Evolutionary conservation across 805 yeast species (phyloP).

Genomic region (Sugiyamaella marilandica): DNA sequence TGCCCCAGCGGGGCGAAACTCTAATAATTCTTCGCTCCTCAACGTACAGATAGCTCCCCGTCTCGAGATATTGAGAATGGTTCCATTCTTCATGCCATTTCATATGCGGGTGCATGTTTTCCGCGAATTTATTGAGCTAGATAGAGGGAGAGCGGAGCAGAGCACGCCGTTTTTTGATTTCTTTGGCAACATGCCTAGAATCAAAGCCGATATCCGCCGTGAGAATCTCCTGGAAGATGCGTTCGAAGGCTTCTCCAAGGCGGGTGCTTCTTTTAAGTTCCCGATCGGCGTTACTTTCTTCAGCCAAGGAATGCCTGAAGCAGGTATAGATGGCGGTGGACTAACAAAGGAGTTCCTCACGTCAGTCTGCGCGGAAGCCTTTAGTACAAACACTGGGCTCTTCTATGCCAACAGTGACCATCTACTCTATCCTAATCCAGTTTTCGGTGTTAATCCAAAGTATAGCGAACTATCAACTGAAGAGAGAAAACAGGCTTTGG

Average conservation of each 20-base stretch:
- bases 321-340: constrained; percentile 97
- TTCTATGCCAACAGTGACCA: constrained; percentile 47
- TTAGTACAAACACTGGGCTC: constrained; percentile 39
- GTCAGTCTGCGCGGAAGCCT: constrained; percentile 63
- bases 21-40: not conserved
- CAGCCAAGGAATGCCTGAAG: constrained; percentile 74
- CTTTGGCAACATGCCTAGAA: constrained; percentile 19
- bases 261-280: constrained; percentile 55
- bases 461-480: constrained; percentile 4
- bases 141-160: constrained; percentile 26
- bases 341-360: constrained; percentile 86
- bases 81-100: constrained; percentile 81
- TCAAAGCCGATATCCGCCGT: constrained; percentile 57
- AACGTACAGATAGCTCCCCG: constrained; percentile 21
- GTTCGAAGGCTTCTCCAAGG: constrained; percentile 45
- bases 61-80: constrained; percentile 50
- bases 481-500: constrained; percentile 24
- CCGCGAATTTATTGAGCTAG: constrained; percentile 55
- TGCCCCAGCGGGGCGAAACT: not conserved
- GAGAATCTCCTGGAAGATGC: constrained; percentile 74
- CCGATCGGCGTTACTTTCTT: constrained; percentile 60
- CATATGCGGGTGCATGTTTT: constrained; percentile 68
- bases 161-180: constrained; percentile 7
- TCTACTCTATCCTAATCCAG: constrained; percentile 72
- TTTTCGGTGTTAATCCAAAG: constrained; percentile 35